Evolutionary conservation across 2,329 filamentous ascomycete genomes (phyloP), one percentile per base, ranked within the genome.

Genomic region (Alternaria conjuncta): DNA sequence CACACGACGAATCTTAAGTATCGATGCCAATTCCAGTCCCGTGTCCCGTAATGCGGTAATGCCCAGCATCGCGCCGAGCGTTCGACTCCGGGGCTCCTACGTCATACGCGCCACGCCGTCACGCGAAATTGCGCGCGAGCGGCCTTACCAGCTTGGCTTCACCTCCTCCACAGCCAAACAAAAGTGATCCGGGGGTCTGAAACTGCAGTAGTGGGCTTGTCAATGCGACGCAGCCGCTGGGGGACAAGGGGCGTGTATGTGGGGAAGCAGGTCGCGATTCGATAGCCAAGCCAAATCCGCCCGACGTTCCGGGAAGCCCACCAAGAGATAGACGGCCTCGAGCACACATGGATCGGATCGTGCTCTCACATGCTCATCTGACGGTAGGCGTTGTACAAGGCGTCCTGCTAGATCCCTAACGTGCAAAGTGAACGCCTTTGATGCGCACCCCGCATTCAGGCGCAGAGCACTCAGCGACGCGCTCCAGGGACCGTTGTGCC

Each of bases 101-200:
- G 71, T 73, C 71, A 72, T 72, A 56, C 57, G 51, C 66, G 65
- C 71, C 71, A 67, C 69, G 57, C 68, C 63, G 56, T 67, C 69
- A 67, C 62, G 46, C 26, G 32, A 56, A 60, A 59, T 67, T 44
- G 55, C 55, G 50, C 55, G 57, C 36, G 47, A 43, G 36, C 30
- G 50, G 55, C 57, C 63, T 60, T 61, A 41, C 28, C 45, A 59
- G 25, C 67, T 69, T 72, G 68, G 69, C 69, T 57, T 58, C 25
- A 45, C 18, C 36, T 55, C 49, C 54, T 57, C 66, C 55, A 63
- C 55, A 67, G 55, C 69, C 71, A 73, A 67, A 50, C 45, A 28
- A 49, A 63, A 30, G 50, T 44, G 61, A 64, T 66, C 58, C 59
- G 64, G 55, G 60, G 58, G 46, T 23, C 47, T 65, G 54, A 58